A percentile compares a stretch with the other conserved stretches of the same genome.
phyloP scores from a whole-genome alignment of 768 basidiomycete species.

The Suillus discolor region DNA sequence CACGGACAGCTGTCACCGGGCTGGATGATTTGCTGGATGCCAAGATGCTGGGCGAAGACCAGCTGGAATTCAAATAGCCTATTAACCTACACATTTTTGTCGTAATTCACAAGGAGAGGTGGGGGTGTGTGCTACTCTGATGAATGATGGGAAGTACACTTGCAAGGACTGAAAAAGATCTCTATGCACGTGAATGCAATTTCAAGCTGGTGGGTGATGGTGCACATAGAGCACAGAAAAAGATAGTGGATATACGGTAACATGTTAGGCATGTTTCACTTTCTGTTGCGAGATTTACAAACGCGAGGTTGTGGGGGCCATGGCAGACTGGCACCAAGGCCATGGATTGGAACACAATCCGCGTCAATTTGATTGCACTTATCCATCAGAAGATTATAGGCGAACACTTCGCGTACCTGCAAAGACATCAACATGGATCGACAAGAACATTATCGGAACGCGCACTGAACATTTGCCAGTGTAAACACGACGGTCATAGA shows the following conservation, averaged over 20 bases:
- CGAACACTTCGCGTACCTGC: too few relatives aligned
- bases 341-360: too few relatives aligned
- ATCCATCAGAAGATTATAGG: too few relatives aligned
- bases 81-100: slow-evolving; percentile 3
- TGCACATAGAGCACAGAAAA: background rate
- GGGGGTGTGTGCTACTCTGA: background rate
- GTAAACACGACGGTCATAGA: slow-evolving; percentile 38
- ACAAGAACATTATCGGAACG: too few relatives aligned
- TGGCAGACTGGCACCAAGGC: too few relatives aligned
- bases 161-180: background rate
- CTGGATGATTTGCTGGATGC: background rate
- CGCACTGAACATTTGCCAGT: slow-evolving; percentile 28
- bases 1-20: background rate
- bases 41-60: background rate
- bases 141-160: slow-evolving; percentile 6
- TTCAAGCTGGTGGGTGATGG: background rate
- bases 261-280: slow-evolving; percentile 22
- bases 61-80: background rate
- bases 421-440: too few relatives aligned
- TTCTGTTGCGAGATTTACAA: slow-evolving; percentile 60
- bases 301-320: slow-evolving; percentile 32
- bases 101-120: background rate
- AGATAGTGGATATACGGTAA: background rate
- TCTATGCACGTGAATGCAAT: background rate
- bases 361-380: too few relatives aligned